Evolutionary conservation across 2,329 filamentous ascomycete genomes (phyloP).

Genomic region (Aureobasidium sp.): DNA sequence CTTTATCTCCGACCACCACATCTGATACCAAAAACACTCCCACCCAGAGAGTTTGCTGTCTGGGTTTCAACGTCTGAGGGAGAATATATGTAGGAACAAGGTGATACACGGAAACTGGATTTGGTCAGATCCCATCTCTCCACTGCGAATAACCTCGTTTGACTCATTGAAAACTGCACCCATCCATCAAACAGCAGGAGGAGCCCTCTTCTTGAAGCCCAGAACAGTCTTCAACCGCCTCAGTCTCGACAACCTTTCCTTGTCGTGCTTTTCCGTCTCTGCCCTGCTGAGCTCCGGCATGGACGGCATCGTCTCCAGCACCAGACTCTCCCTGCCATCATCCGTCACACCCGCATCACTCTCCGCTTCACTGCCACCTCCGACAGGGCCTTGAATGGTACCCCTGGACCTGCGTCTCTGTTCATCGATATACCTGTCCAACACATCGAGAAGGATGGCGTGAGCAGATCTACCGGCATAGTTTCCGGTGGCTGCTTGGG

Average conservation of each 20-base stretch:
- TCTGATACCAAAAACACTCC: background rate
- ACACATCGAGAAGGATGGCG: conserved; percentile 25
- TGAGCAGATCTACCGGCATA: conserved; percentile 24
- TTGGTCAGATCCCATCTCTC: background rate
- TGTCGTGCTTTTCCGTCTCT: conserved; percentile 25
- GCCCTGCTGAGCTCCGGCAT: conserved; percentile 16
- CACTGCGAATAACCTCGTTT: background rate
- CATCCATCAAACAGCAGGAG: background rate
- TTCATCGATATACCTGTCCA: conserved; percentile 24
- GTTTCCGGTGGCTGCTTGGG: conserved; percentile 26
- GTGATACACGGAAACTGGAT: background rate
- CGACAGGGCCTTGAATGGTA: background rate
- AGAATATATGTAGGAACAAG: background rate
- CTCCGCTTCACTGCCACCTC: background rate
- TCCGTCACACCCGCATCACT: conserved; percentile 12
- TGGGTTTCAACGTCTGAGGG: no score
- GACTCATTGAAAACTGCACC: background rate
- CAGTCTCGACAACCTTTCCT: conserved; percentile 26
- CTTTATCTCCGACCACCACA: background rate
- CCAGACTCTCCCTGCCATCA: conserved; percentile 8
- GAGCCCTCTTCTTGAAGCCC: conserved; percentile 21
- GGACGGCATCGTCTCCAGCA: background rate
- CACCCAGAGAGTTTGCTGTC: no score
- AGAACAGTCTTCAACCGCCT: conserved; percentile 27
- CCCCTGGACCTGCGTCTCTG: conserved; percentile 21